These are phyloP conservation scores for Hordeum pubiflorum DNA, from an alignment of 202 grass and related monocot genomes.

Conservation along the genomic window DNA sequence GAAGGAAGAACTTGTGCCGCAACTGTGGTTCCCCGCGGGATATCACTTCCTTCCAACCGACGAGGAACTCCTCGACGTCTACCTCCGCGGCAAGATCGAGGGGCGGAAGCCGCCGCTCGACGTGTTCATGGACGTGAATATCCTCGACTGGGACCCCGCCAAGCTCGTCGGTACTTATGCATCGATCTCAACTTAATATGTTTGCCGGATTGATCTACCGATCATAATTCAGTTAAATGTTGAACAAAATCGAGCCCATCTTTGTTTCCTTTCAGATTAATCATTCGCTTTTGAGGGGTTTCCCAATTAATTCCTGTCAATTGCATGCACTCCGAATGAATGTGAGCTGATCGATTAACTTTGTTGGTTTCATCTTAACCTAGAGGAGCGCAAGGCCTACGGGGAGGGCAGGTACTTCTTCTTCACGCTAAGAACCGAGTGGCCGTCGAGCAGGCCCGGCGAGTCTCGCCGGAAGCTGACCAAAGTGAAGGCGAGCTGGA, in stretches of 20 bases:
- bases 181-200: no score
- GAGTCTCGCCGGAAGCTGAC: conserved; percentile 20
- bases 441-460: neutral
- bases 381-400: conserved; percentile 9
- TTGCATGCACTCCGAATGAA: neutral
- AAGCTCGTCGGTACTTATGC: conserved; percentile 16
- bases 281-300: no score
- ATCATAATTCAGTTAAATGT: neutral
- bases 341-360: neutral
- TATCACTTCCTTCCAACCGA: conserved; percentile 13
- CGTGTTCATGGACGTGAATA: neutral
- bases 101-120: neutral
- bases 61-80: neutral
- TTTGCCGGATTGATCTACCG: neutral
- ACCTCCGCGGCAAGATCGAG: conserved; percentile 21
- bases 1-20: neutral
- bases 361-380: neutral
- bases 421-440: neutral
- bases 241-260: neutral
- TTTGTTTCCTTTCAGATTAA: neutral
- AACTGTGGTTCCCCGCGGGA: conserved; percentile 10
- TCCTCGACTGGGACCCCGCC: conserved; percentile 3
- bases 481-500: neutral
- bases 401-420: conserved; percentile 30
- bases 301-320: neutral